A percentile compares a stretch with the other conserved stretches of the same genome.
Evolutionary conservation across 2,329 filamentous ascomycete genomes (phyloP).

Genomic region (Fusarium subtropicale): DNA sequence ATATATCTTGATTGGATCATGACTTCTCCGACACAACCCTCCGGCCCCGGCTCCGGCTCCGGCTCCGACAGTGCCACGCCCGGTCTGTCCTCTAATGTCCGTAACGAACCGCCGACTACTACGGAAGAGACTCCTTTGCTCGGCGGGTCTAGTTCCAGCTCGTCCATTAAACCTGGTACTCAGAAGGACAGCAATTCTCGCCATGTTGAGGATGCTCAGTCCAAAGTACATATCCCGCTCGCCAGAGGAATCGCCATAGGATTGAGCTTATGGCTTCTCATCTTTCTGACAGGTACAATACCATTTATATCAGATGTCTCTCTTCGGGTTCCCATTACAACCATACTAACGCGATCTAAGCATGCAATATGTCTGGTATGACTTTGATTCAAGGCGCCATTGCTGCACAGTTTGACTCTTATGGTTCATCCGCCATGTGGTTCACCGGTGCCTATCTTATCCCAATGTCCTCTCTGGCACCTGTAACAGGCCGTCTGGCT

Average conservation of each 20-base stretch:
- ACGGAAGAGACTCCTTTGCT: slow-evolving; percentile 44
- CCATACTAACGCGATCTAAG: slow-evolving; percentile 47
- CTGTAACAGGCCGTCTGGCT: slow-evolving; percentile 77
- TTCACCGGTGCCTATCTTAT: slow-evolving; percentile 82
- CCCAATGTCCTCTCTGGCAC: slow-evolving; percentile 70
- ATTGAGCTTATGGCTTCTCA: slow-evolving; percentile 45
- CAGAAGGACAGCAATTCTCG: slow-evolving; percentile 12
- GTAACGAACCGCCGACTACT: background rate
- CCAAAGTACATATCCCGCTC: slow-evolving; percentile 43
- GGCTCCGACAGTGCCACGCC: slow-evolving; percentile 18
- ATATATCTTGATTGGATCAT: slow-evolving; percentile 2
- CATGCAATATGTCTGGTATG: slow-evolving; percentile 81
- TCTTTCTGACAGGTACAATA: slow-evolving; percentile 46
- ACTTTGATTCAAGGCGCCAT: slow-evolving; percentile 84
- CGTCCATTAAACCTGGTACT: background rate
- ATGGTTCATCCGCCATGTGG: slow-evolving; percentile 79
- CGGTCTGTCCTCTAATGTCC: slow-evolving; percentile 12
- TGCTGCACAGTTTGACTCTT: slow-evolving; percentile 78
- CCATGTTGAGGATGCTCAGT: slow-evolving; percentile 13
- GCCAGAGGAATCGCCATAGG: slow-evolving; percentile 60
- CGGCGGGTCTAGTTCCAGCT: slow-evolving; percentile 10
- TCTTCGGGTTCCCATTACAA: background rate
- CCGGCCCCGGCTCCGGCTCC: slow-evolving; percentile 1
- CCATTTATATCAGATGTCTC: background rate
- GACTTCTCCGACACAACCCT: slow-evolving; percentile 9